phyloP scores from a whole-genome alignment of 2,329 filamentous ascomycete genomes.

The Colletotrichum zoysiae region DNA sequence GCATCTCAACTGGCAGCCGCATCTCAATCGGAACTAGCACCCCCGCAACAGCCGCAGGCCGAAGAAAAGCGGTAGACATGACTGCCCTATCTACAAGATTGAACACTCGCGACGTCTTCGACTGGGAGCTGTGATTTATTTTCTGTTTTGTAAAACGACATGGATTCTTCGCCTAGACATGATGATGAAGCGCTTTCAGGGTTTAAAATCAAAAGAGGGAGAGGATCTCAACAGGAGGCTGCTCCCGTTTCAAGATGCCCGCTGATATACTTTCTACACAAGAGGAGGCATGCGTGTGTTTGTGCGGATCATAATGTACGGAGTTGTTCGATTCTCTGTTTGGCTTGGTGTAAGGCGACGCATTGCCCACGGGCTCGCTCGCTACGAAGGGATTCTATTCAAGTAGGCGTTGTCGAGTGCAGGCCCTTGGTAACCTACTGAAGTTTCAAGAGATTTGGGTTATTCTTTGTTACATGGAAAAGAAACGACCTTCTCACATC shows the following conservation, averaged over 20 bases:
- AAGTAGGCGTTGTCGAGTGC: conserved; percentile 34
- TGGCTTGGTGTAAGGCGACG: conserved; percentile 39
- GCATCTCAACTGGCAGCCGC: conserved; percentile 5
- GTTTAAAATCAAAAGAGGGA: conserved; percentile 7
- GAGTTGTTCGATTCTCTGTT: conserved; percentile 41
- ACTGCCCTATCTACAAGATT: conserved; percentile 19
- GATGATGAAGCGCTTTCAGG: conserved; percentile 10
- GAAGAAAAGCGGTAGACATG: conserved; percentile 24
- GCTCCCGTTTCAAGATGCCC: conserved; percentile 9
- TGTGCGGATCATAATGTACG: conserved; percentile 41
- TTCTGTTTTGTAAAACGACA: conserved; percentile 3
- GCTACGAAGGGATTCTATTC: conserved; percentile 33
- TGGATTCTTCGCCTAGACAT: conserved; percentile 18
- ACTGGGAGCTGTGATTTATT: neutral
- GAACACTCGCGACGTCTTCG: conserved; percentile 3
- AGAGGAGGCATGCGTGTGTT: conserved; percentile 22
- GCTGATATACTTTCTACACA: conserved; percentile 20
- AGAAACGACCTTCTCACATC: conserved; percentile 9
- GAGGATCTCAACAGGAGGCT: conserved; percentile 4
- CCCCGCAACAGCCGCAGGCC: conserved; percentile 2
- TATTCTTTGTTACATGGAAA: conserved; percentile 26
- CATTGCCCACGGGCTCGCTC: conserved; percentile 41
- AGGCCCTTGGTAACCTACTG: conserved; percentile 5
- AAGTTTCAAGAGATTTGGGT: conserved; percentile 25
- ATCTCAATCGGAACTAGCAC: conserved; percentile 16